Base-by-base conservation (phyloP, 495 filamentous ascomycete species). In the Daldinia caldariorum region DNA sequence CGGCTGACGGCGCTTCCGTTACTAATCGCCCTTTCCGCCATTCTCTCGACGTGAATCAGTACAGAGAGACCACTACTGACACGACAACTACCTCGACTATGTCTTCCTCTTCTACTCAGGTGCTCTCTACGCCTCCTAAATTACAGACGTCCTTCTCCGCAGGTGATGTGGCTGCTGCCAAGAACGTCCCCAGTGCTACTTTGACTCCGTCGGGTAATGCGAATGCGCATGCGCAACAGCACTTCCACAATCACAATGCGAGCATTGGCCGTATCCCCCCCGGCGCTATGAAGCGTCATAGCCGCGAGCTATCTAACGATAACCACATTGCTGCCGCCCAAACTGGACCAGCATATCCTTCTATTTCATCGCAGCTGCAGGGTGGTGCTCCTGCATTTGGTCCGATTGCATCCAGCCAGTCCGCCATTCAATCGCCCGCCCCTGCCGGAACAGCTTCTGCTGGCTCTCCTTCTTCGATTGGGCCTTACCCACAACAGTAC, bases 121-220 rank as follows among this genome's bases (percentile, higher is more conserved):
- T 74, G 39, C 78, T 84, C 76, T 83, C 80, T 63, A 86, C 83
- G 76, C 89, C 80, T 65, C 90, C 84, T 66, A 94, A 88, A 82
- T 78, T 96, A 38, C 91, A 94, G 78, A 89, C 91, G 3, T 97
- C 94, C 2, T 97, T 92, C 79, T 97, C 95, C 2, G 89, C 93
- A 20, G 92, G 89, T 76, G 95, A 97, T 72, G 81, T 97, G 4
- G 91, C 94, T n/a, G 97, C 94, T 1, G 82, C 93, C 69, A 95
- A 94, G 83, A 74, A 62, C 63, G 58, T 79, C 13, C 77, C 80
- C 18, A 77, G 78, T 55, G 64, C 77, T 20, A 66, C 58, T 26
- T 62, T 79, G 55, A 53, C 63, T 16, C 68, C 68, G 4, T 71
- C 73, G 0, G 79, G 72, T 58, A 85, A 79, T 70, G 83, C 86